Base-by-base conservation (phyloP, 305 asterid genomes). In the Striga hermonthica region DNA sequence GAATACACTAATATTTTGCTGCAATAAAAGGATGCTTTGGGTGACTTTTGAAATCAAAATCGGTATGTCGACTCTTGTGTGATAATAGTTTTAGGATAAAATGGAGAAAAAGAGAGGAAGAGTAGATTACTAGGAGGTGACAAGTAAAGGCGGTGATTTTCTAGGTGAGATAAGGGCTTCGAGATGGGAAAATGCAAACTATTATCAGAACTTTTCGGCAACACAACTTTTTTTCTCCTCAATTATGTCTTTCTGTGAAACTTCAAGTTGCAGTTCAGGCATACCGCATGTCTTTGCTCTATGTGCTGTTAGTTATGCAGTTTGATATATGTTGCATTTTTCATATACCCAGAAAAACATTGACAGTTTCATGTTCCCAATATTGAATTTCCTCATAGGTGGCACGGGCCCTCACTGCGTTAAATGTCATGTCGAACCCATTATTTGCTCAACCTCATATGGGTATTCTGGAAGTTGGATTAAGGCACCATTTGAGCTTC, bases 381-480 rank as follows among this genome's bases (percentile, higher is more conserved):
- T 64, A 54, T 56, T 37, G 72, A 59, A 57, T 73, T 63, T 81
- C 55, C 66, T 65, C 60, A 64, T 70, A 57, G 72, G 81, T 44
- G 70, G 72, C 65, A 61, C 82, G 72, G 86, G 81, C 59, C 72
- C 80, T 64, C 61, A 73, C 68, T 83, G 90, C 80, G 66, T 69
- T 39, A 57, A 67, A 50, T 83, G 86, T 80, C 76, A 77, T 69
- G 77, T 74, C 63, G 82, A 80, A 73, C 81, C 83, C 70, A 72
- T 79, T 81, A 69, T 78, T 67, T 85, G 87, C 75, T 82, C 93
- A 58, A 80, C 89, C 15, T 79, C 84, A 1, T 57, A 73, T 61
- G 80, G 80, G 63, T 72, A 73, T 64, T 62, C 75, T 38, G 34
- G 78, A 57, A 71, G 74, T 56, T 80, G 72, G 79, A 74, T 69